Conservation (phyloP, 1,139 yeast genomes). For the Lodderomyces beijingensis region DNA sequence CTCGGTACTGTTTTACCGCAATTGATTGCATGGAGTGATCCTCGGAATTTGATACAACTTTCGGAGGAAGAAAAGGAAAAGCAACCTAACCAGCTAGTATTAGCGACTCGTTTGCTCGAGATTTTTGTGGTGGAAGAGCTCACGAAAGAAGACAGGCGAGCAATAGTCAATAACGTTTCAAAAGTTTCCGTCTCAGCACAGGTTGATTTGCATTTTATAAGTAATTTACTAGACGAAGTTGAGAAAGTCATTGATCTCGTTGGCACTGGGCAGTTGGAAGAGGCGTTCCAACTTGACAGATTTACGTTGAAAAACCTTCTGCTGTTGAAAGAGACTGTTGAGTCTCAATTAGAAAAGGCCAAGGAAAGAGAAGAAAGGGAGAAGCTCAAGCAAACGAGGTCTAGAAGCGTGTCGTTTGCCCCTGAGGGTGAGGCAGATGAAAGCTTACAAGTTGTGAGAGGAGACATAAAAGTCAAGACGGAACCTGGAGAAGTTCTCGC, state of each 20-base stretch:
- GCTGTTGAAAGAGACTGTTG: constrained; percentile 1
- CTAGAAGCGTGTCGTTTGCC: constrained; percentile 4
- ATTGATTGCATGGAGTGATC: constrained; percentile 83
- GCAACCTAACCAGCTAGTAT: constrained; percentile 49
- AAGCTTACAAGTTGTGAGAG: background rate
- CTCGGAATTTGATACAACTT: constrained; percentile 57
- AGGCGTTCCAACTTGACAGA: constrained; percentile 9
- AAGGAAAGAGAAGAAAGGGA: constrained; percentile 5
- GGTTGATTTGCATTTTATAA: constrained; percentile 26
- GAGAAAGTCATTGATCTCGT: constrained; percentile 29
- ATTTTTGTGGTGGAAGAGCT: constrained; percentile 27
- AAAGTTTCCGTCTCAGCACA: constrained; percentile 38
- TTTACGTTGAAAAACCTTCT: constrained; percentile 3
- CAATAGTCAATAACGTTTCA: constrained; percentile 49
- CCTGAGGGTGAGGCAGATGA: background rate
- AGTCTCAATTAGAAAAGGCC: constrained; percentile 1
- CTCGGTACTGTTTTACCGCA: constrained; percentile 71
- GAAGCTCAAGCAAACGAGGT: constrained; percentile 1
- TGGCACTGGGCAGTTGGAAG: constrained; percentile 18
- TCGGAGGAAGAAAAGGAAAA: constrained; percentile 39
- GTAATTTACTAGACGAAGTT: constrained; percentile 31
- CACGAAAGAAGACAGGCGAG: constrained; percentile 48
- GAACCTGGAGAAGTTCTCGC: no score
- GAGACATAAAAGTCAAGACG: background rate
- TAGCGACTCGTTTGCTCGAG: constrained; percentile 54